Evolutionary conservation across 2,329 filamentous ascomycete species (phyloP).

Genomic region (Penicillium sp.): DNA sequence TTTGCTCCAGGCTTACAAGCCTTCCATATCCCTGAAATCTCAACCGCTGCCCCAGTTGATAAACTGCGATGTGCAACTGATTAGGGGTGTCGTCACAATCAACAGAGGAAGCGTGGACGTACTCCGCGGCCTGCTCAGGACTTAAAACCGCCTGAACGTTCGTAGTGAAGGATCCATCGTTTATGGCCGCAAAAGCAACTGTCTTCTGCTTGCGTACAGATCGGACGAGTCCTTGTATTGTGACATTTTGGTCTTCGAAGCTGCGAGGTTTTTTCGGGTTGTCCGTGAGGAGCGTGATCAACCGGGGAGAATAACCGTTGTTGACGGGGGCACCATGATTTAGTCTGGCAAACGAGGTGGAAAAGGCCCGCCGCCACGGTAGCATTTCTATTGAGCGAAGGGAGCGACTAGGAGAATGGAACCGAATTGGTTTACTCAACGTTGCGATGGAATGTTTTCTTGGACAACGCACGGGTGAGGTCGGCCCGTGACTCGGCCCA

Average conservation of each 20-base stretch:
- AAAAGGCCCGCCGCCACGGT: constrained; percentile 46
- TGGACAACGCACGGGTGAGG: neutral
- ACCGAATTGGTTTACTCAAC: neutral
- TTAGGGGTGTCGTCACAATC: constrained; percentile 2
- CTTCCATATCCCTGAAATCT: constrained; percentile 77
- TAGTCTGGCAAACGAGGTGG: constrained; percentile 42
- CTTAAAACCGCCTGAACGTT: constrained; percentile 77
- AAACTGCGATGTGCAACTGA: constrained; percentile 60
- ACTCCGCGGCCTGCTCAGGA: constrained; percentile 74
- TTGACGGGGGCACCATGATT: constrained; percentile 23
- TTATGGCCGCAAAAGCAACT: constrained; percentile 80
- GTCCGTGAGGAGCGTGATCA: constrained; percentile 44
- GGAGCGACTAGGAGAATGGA: neutral
- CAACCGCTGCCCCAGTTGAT: constrained; percentile 79
- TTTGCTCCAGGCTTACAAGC: constrained; percentile 67
- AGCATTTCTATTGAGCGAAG: constrained; percentile 37
- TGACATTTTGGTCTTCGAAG: constrained; percentile 51
- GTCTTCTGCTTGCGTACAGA: constrained; percentile 87
- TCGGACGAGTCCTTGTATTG: constrained; percentile 78
- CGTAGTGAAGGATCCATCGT: constrained; percentile 80
- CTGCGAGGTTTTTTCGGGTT: constrained; percentile 32
- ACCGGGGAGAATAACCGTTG: constrained; percentile 37
- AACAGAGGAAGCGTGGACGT: constrained; percentile 42
- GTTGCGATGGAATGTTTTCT: neutral
- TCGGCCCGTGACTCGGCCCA: too few relatives aligned